These are phyloP conservation scores for Apiospora koreana DNA, from an alignment of 2,329 filamentous ascomycete genomes.

Conservation along the genomic window DNA sequence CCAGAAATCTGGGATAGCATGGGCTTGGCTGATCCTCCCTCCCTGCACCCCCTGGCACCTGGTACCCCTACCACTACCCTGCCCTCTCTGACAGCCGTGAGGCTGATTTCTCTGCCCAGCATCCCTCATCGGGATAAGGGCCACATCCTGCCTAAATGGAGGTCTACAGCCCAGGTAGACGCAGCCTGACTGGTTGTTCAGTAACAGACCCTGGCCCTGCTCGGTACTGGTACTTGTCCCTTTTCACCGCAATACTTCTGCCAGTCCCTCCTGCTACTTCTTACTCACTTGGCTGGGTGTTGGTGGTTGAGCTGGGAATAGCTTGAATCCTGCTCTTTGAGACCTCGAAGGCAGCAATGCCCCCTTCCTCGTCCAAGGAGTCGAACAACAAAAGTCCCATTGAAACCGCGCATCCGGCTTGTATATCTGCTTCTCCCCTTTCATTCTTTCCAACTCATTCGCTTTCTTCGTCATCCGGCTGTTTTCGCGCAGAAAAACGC, in stretches of 20 bases:
- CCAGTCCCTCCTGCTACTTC: not conserved
- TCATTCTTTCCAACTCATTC: conserved; percentile 8
- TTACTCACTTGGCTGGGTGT: not conserved
- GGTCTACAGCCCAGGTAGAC: not conserved
- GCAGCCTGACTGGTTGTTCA: conserved; percentile 4
- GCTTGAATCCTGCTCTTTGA: not conserved
- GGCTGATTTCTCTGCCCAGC: not conserved
- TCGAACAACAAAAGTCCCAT: conserved; percentile 12
- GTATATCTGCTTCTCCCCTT: conserved; percentile 9
- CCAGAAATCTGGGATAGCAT: not conserved
- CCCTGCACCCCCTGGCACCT: not conserved
- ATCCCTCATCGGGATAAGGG: not conserved
- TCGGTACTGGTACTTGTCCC: not conserved
- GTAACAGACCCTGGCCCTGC: not conserved
- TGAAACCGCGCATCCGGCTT: conserved; percentile 11
- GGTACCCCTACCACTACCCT: not conserved
- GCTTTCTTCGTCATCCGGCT: conserved; percentile 1
- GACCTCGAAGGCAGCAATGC: conserved; percentile 17
- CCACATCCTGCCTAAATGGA: conserved; percentile 3
- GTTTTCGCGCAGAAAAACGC: not conserved
- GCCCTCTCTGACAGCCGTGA: not conserved
- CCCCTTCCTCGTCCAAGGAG: conserved; percentile 11
- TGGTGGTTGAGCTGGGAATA: not conserved
- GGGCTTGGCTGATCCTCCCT: not conserved
- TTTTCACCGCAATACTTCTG: not conserved